Evolutionary conservation across 257 asterid species (phyloP), one percentile per base, ranked within the genome.

Genomic region (Pogostemon cablin): DNA sequence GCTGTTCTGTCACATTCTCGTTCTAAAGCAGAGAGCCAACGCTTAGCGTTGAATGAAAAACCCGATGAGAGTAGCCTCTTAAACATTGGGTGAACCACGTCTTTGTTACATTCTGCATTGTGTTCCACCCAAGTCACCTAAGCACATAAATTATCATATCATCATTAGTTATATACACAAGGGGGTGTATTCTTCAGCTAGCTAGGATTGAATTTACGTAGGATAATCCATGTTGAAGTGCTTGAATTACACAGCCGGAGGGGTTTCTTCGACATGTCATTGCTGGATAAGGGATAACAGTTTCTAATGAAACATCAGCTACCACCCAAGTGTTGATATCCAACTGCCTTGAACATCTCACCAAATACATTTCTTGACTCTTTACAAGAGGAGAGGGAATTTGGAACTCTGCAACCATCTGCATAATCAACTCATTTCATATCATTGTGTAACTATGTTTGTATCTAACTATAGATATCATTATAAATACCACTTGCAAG

Each of bases 81-180:
- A 63, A 78, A 77, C 82, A 75, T 71, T 11, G 58, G 5, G 1
- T 76, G 81, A 37, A 43, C 60, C 40, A 8, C 54, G 41, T 63
- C 58, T 40, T 77, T 12, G 32, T 25, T 25, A 67, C 57, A 20
- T 11, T 75, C 81, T 32, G 75, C 73, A 79, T 67, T 82, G 50
- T 85, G 81, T 75, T 85, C 95, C 80, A 87, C 86, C 87, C 90
- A 85, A 37, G 84, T 87, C 10, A 87, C 89, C 88, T 83, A 49
- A 2, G 20, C 17, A 62, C 32, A 25, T 25, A 25, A 25, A 25
- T 25, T 25, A 25, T 25, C 32, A 25, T 1, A 25, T 25, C 32
- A 25, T 25, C 32, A 25, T 25, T 25, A 25, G 32, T 25, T 25
- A 25, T 25, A 25, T 25, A 25, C 32, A 25, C 32, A 25, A 25